Evolutionary conservation across 2,329 filamentous ascomycete species (phyloP), one percentile per base, ranked within the genome.

Genomic region (Monosporascus sp.): DNA sequence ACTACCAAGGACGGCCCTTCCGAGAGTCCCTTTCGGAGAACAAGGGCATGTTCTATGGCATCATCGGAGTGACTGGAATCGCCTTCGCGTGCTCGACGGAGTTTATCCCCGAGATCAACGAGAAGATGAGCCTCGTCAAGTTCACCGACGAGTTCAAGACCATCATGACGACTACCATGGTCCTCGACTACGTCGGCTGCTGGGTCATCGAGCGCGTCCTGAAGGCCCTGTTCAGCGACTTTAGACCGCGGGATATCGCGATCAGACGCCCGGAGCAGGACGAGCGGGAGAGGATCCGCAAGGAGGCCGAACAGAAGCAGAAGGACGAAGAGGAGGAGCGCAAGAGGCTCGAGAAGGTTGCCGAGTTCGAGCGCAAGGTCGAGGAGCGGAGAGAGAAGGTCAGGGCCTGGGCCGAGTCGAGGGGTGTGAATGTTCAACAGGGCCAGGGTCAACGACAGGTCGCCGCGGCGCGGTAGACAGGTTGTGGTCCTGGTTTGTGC

Each of bases 1-100:
- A 99, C 78, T 99, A 99, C 77, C 94, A 99, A 73, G 94, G 94
- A 54, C 88, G 94, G 9, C 94, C 94, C 14, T 99, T 99, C 87
- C 89, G 94, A 55, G 94, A 99, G 74, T 89, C 88, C 22, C 90
- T 99, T 60, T 86, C 88, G 5, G 94, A 97, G 75, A 99, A 99
- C 78, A 88, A 85, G 71, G 91, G 90, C 69, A 99, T 99, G 94
- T 99, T 94, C 77, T 99, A 89, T 79, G 94, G 94, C 54, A 90
- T 99, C 52, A 76, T 99, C 41, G 88, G 88, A 59, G 93, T 97
- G 17, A 90, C 90, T 0, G 90, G 79, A 42, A 89, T 99, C 31
- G 93, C 94, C 6, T 97, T 99, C 72, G 86, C 88, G 47, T 97
- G 93, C 74, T 93, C 92, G 6, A 95, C 93, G 1, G 94, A 99